Evolutionary conservation across 2,329 filamentous ascomycete species (phyloP), one percentile per base, ranked within the genome.

Genomic region (Penicillium sp.): DNA sequence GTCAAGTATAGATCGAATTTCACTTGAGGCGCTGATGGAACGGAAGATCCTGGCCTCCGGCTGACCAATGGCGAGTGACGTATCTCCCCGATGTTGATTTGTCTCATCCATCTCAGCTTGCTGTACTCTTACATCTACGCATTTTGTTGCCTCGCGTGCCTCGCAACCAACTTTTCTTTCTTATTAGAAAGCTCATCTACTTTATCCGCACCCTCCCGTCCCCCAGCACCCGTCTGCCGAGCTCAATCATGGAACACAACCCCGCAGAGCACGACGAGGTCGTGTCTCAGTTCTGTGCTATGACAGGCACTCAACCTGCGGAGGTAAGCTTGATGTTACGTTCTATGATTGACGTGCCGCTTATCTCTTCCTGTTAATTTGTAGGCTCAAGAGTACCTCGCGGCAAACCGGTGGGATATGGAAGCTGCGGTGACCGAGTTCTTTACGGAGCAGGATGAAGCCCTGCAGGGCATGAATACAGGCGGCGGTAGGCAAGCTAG

Each of bases 321-420:
- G 73, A 79, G 64, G 81, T 82, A 72, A 45, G 67, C 52, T 44
- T 24, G 25, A 4, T n/a, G 4, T 25, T n/a, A 2, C 16, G 22
- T 20, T 16, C n/a, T 2, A 13, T 38, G 18, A 2, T 16, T 4
- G 7, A 22, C 2, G 9, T 39, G 41, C 55, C 27, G 46, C 49
- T 51, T 18, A 46, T 33, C 16, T 28, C 7, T 4, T 24, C 4
- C 2, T 9, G 14, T 50, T 20, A 9, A 25, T 24, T 27, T 27
- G 1, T 56, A 91, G 87, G 88, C 88, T 42, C 77, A 78, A 50
- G 79, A 86, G 54, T 88, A 88, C 60, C 82, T 92, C 7, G 75
- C 78, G 20, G 79, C 80, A 31, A 84, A 81, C 63, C 74, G 80
- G 57, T 90, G 88, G 86, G 81, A 90, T 63, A 73, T 89, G 39